Percentiles rank a stretch among this genome's conserved stretches.
These are phyloP conservation scores for Thraustochytrium sp. DNA, from an alignment of 352 stramenopile species.

Conservation along the genomic window DNA sequence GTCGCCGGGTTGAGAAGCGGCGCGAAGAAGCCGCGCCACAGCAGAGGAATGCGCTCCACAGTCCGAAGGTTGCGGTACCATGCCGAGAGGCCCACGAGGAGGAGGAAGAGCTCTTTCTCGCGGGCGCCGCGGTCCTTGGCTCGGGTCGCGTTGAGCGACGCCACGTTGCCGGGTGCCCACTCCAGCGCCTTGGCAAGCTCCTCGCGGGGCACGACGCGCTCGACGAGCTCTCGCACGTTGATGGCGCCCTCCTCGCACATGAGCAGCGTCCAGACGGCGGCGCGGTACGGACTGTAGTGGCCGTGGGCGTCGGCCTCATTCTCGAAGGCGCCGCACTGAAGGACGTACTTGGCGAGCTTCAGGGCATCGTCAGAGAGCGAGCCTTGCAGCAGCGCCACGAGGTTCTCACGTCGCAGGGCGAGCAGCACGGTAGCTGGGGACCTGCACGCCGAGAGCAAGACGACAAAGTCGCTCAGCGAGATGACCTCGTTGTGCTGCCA, in stretches of 20 bases:
- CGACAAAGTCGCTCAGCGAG: constrained; percentile 15
- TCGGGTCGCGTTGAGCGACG: neutral
- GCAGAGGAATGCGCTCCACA: neutral
- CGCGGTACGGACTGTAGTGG: constrained; percentile 25
- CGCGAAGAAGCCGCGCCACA: constrained; percentile 22
- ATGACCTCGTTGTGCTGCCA: constrained; percentile 32
- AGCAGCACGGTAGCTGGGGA: constrained; percentile 25
- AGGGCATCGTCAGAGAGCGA: constrained; percentile 27
- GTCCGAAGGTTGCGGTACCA: neutral
- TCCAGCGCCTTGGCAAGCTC: constrained; percentile 28
- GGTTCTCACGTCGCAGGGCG: neutral
- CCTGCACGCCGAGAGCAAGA: constrained; percentile 21
- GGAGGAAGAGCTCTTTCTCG: neutral
- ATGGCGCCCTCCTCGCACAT: constrained; percentile 24
- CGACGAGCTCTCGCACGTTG: constrained; percentile 24
- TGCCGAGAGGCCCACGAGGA: constrained; percentile 25
- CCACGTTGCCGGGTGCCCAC: constrained; percentile 20
- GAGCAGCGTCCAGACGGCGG: constrained; percentile 16
- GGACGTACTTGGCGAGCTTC: constrained; percentile 33
- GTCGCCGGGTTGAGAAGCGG: constrained; percentile 9
- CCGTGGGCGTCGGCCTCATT: constrained; percentile 16
- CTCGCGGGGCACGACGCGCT: neutral
- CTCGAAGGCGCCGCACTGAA: constrained; percentile 10
- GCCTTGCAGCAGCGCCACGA: constrained; percentile 32
- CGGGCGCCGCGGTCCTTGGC: constrained; percentile 10